Evolutionary conservation across 2,329 filamentous ascomycete species (phyloP), one percentile per base, ranked within the genome.

Genomic region (Colletotrichum sp.): DNA sequence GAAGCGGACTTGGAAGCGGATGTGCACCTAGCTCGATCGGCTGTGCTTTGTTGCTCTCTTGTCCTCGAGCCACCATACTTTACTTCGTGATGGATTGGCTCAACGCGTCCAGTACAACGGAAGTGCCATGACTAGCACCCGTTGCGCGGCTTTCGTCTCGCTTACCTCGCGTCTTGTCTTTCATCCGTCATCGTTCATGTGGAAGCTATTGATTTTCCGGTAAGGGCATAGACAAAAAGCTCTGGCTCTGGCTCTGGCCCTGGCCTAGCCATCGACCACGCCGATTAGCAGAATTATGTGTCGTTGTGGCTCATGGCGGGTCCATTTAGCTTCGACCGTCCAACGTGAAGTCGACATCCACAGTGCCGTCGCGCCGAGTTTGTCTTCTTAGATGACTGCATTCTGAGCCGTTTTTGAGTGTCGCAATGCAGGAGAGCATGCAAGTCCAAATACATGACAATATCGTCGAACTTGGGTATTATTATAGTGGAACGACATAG

Each of bases 401-500:
- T 72, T 39, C 69, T 75, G 72, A 69, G 61, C 69, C 62, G 69
- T 67, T 67, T 72, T 75, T 75, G 69, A 75, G 62, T 75, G 72
- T 71, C 52, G 52, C 44, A 12, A 30, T 75, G 72, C 65, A 68
- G 59, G 59, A 13, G 19, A n/a, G 19, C 39, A 44, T 44, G 39
- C 19, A 44, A 44, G 5, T 44, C 39, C 39, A 44, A 44, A 44
- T 6, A 44, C 39, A n/a, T 44, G 39, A 44, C 39, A 44, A 19
- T 44, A 19, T n/a, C 19, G 19, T n/a, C 39, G 39, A 44, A n/a
- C 19, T 44, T n/a, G 39, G 39, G 19, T 44, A 44, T n/a, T 44
- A 9, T 44, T 44, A n/a, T 44, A 44, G 39, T 44, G 39, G 39
- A 44, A 44, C 39, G n/a, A 44, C 39, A n/a, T 44, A n/a, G 9